These are phyloP conservation scores for Zygoascus tannicola DNA, from an alignment of 805 yeast genomes.

Conservation along the genomic window DNA sequence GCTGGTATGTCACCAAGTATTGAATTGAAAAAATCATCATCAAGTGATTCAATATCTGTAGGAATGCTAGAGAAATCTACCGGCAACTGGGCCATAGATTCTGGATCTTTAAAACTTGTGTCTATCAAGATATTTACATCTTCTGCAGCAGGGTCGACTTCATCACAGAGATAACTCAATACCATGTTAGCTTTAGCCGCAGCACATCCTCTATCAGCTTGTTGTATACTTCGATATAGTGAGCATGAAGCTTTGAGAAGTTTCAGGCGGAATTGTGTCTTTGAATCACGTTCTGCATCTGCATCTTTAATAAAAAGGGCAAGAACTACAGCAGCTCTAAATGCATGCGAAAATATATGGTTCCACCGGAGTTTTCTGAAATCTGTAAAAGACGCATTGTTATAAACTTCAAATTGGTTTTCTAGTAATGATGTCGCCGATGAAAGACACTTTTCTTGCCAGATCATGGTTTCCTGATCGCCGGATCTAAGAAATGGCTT, in stretches of 20 bases:
- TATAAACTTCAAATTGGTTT: constrained; percentile 5
- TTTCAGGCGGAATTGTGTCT: no score
- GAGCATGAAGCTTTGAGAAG: constrained; percentile 5
- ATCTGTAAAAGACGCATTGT: not conserved
- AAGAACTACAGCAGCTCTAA: constrained; percentile 10
- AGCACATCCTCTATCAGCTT: constrained; percentile 8
- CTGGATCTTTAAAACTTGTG: no score
- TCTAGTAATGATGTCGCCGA: constrained; percentile 9
- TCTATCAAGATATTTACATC: not conserved
- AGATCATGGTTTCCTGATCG: not conserved
- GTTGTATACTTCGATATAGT: constrained; percentile 5
- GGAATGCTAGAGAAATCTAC: constrained; percentile 3
- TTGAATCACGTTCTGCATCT: constrained; percentile 3
- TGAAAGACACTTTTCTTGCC: constrained; percentile 7
- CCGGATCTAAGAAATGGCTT: constrained; percentile 6
- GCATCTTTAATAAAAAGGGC: constrained; percentile 1
- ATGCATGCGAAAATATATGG: constrained; percentile 10
- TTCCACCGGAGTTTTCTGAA: constrained; percentile 11
- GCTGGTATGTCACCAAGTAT: constrained; percentile 33
- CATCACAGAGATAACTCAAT: constrained; percentile 5
- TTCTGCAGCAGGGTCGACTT: not conserved
- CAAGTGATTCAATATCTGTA: constrained; percentile 4
- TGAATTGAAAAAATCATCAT: constrained; percentile 7
- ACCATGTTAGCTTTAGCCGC: constrained; percentile 12
- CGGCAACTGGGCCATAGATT: not conserved